Percentiles rank a stretch among this genome's conserved stretches.
Conservation (phyloP, 208 protist genomes). For the Cochliopodium minus region DNA sequence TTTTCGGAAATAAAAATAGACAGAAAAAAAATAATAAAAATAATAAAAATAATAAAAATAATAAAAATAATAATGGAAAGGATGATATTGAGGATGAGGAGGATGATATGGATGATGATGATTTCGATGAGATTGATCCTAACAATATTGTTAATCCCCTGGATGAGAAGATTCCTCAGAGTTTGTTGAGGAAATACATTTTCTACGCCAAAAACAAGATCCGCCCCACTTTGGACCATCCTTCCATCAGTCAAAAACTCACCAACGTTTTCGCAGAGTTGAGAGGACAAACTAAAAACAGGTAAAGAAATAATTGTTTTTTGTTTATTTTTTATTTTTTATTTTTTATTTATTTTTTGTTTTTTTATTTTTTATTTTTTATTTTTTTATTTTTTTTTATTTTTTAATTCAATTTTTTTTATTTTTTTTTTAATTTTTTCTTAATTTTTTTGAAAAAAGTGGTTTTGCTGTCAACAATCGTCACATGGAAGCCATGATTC, state of each 20-base stretch:
- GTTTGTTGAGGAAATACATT: conserved; percentile 92
- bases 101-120: conserved; percentile 18
- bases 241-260: conserved; percentile 78
- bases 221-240: conserved; percentile 55
- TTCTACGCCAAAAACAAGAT: conserved; percentile 76
- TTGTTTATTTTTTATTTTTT: no score
- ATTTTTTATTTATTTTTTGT: no score
- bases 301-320: no score
- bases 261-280: conserved; percentile 83
- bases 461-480: conserved; percentile 90
- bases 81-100: conserved; percentile 40
- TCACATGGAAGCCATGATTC: conserved; percentile 94
- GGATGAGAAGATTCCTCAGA: conserved; percentile 70
- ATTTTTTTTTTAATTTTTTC: no score
- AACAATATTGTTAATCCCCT: no score
- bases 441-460: no score
- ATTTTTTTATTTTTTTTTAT: no score
- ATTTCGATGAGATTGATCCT: no score
- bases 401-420: no score
- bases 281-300: conserved; percentile 57
- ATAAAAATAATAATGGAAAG: conserved; percentile 9
- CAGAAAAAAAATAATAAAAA: conserved; percentile 2
- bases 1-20: no score
- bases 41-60: conserved; percentile 32
- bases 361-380: no score